Percentiles rank a stretch among this genome's conserved stretches.
Evolutionary conservation across 805 yeast genomes (phyloP).

Genomic region (Ogataea saltuana): DNA sequence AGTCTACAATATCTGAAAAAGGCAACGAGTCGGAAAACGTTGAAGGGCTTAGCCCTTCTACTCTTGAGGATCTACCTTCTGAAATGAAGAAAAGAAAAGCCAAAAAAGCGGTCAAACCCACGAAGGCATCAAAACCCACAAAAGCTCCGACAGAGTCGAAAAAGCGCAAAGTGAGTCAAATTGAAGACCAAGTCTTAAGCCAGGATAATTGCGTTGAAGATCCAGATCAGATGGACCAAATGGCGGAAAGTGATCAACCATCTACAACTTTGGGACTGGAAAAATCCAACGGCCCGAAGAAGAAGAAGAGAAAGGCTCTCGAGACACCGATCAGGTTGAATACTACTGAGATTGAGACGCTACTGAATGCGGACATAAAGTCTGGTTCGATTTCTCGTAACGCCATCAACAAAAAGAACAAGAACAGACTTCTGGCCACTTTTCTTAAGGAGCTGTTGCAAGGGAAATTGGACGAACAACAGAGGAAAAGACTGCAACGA

Average conservation of each 20-base stretch:
- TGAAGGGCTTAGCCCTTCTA: not conserved
- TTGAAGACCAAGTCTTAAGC: constrained; percentile 2
- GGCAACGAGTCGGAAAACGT: constrained; percentile 13
- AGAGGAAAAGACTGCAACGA: constrained; percentile 19
- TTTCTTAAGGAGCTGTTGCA: constrained; percentile 31
- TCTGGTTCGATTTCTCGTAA: constrained; percentile 29
- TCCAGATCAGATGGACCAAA: not conserved
- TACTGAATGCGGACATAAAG: constrained; percentile 28
- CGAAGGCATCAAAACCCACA: constrained; percentile 4
- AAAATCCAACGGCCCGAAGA: constrained; percentile 15
- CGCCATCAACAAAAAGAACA: constrained; percentile 26
- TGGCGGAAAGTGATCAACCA: not conserved
- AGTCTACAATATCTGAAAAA: no score
- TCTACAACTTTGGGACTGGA: not conserved
- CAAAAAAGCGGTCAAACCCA: constrained; percentile 6
- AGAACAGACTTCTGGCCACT: constrained; percentile 28
- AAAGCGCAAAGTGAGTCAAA: constrained; percentile 6
- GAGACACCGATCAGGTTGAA: constrained; percentile 25
- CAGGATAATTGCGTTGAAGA: not conserved
- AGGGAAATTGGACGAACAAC: constrained; percentile 22
- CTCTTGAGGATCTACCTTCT: not conserved
- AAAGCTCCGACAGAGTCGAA: not conserved
- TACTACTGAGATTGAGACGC: constrained; percentile 21
- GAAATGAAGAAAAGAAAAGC: constrained; percentile 10
- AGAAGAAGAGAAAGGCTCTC: constrained; percentile 19